Evolutionary conservation across 306 rosid species (phyloP).

Genomic region (Sechiopsis laciniata): DNA sequence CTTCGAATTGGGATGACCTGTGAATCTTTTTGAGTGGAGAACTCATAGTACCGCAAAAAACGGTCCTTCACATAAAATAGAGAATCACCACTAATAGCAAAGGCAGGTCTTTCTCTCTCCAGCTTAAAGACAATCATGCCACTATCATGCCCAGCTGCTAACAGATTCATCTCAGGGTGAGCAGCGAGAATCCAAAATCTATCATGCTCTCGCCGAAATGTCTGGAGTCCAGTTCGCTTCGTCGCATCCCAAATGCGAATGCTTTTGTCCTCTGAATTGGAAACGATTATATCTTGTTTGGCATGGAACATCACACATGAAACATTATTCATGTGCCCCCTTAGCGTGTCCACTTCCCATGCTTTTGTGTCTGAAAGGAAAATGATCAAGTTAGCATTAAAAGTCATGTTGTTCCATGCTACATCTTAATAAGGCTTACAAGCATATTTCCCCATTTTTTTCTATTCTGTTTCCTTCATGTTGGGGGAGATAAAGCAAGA

Average conservation of each 20-base stretch:
- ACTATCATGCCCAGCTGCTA: conserved; percentile 97
- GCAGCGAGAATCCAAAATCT: conserved; percentile 93
- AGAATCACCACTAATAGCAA: conserved; percentile 75
- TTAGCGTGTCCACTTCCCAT: conserved; percentile 94
- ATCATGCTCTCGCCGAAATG: conserved; percentile 92
- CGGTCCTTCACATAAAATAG: conserved; percentile 75
- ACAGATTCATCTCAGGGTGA: conserved; percentile 92
- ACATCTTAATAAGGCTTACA: background rate
- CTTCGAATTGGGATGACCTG: conserved; percentile 77
- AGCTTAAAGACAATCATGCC: conserved; percentile 92
- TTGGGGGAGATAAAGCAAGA: background rate
- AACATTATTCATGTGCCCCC: conserved; percentile 96
- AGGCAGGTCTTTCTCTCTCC: conserved; percentile 92
- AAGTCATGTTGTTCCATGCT: background rate
- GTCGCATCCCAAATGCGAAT: conserved; percentile 94
- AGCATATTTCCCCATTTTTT: background rate
- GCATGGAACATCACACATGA: conserved; percentile 94
- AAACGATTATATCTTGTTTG: conserved; percentile 87
- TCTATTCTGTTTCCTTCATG: background rate
- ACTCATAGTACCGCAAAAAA: conserved; percentile 70
- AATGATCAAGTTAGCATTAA: background rate
- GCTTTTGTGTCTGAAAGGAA: conserved; percentile 79
- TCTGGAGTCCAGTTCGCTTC: conserved; percentile 88
- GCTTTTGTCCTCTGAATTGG: conserved; percentile 94
- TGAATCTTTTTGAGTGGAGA: conserved; percentile 65